A percentile compares a stretch with the other conserved stretches of the same genome.
Evolutionary conservation across 2,329 filamentous ascomycete species (phyloP).

Genomic region (Pestalotiopsis sp.): DNA sequence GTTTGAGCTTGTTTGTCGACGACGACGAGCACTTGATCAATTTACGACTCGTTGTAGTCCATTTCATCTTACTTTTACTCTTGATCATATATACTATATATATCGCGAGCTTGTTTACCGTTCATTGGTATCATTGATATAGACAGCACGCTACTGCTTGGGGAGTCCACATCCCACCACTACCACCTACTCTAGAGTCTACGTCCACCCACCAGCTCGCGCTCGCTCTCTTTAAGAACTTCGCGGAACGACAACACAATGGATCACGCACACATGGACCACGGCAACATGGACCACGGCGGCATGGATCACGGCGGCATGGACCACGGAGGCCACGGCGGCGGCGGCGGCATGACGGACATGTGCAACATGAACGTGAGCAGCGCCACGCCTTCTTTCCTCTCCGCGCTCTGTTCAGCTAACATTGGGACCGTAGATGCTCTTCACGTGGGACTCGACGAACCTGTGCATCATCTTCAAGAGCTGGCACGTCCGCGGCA

Average conservation of each 20-base stretch:
- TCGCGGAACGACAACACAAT: background rate
- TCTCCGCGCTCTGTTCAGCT: background rate
- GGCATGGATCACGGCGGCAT: slow-evolving; percentile 50
- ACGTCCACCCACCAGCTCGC: background rate
- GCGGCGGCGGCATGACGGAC: slow-evolving; percentile 59
- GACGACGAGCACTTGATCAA: background rate
- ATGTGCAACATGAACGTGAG: slow-evolving; percentile 92
- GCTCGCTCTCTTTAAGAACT: background rate
- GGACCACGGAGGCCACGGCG: slow-evolving; percentile 57
- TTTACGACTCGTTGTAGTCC: background rate
- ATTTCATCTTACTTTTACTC: background rate
- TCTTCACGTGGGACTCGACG: slow-evolving; percentile 93
- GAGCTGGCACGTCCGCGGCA: slow-evolving; percentile 83
- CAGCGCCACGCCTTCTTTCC: background rate
- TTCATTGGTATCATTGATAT: background rate
- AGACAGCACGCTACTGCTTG: background rate
- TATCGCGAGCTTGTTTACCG: background rate
- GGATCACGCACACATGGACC: slow-evolving; percentile 32
- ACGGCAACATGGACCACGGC: slow-evolving; percentile 49
- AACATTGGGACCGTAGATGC: slow-evolving; percentile 65
- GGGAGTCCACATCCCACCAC: background rate
- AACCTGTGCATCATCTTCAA: slow-evolving; percentile 97
- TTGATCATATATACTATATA: background rate
- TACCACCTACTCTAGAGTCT: background rate
- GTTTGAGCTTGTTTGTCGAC: slow-evolving; percentile 41